Base-by-base conservation (phyloP, 2,329 filamentous ascomycete species). In the Fusarium begoniae region DNA sequence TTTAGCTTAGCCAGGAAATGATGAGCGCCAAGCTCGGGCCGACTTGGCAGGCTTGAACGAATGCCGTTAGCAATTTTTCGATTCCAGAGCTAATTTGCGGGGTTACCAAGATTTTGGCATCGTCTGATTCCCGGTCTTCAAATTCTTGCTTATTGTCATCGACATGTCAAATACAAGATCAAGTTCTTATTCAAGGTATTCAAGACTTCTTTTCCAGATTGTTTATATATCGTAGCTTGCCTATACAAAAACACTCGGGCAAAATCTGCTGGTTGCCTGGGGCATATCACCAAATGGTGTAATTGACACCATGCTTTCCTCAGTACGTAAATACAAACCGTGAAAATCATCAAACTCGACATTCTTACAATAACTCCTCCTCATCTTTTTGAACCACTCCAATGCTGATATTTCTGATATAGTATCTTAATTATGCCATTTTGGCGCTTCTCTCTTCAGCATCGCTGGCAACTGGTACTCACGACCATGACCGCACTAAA, bases 221-320 rank as follows among this genome's bases (percentile, higher is more conserved):
- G 0, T 10, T 9, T 7, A 3, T 3, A 24, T 10, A 14, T 18
- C 1, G 2, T 14, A 32, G 3, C 11, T 5, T 32, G 11, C 1
- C 4, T 18, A 2, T 18, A 12, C 1, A 6, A n/a, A 8, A 50
- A 8, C 0, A 18, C 0, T n/a, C 2, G 1, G 1, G 11, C 20
- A 20, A 24, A 8, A 2, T 24, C 12, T 20, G 1, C 9, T 5
- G 12, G 17, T 6, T 13, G 3, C 22, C 13, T 0, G 9, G 8
- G 30, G 8, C 11, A 35, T 2, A 11, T 0, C 30, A 51, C n/a
- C 1, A 15, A 35, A 11, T 53, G 24, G 7, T 18, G 11, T 26
- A 38, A 41, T 6, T 4, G 5, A 3, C 24, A 30, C 0, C 1
- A 62, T 58, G 59, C 14, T 58, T 15, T 38, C 7, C 1, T n/a